These are phyloP conservation scores for Penicillium sp. DNA, from an alignment of 2,329 filamentous ascomycete species.

Conservation along the genomic window DNA sequence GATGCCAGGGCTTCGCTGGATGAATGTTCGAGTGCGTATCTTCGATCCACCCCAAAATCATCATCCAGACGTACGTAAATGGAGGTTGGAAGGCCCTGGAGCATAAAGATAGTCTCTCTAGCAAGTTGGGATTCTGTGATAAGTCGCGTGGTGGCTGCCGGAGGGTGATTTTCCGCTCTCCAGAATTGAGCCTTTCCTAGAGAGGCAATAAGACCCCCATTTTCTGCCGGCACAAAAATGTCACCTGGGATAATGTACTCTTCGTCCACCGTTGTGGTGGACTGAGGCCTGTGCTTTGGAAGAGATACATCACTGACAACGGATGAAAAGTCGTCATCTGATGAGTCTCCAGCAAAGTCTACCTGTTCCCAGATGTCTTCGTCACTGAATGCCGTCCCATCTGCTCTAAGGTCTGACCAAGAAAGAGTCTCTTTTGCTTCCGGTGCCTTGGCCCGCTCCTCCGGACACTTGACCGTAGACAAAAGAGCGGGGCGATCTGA, in stretches of 20 bases:
- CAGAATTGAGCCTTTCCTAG: slow-evolving; percentile 51
- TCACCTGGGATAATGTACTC: slow-evolving; percentile 36
- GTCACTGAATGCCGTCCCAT: slow-evolving; percentile 65
- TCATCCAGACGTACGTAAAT: slow-evolving; percentile 56
- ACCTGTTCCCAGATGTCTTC: slow-evolving; percentile 44
- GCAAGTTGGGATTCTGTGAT: slow-evolving; percentile 71
- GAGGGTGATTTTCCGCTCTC: slow-evolving; percentile 31
- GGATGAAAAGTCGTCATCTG: slow-evolving; percentile 39
- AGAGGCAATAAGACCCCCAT: slow-evolving; percentile 35
- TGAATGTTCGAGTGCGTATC: slow-evolving; percentile 36
- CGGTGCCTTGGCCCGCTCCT: slow-evolving; percentile 48
- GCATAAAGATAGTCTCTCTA: slow-evolving; percentile 80
- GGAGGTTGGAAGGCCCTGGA: slow-evolving; percentile 72
- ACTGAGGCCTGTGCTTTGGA: slow-evolving; percentile 27
- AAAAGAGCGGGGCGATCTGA: slow-evolving; percentile 76
- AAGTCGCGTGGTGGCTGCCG: slow-evolving; percentile 21
- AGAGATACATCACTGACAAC: slow-evolving; percentile 33
- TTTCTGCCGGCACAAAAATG: slow-evolving; percentile 31
- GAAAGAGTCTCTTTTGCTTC: slow-evolving; percentile 54
- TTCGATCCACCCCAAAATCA: slow-evolving; percentile 37
- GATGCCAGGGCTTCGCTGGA: slow-evolving; percentile 32
- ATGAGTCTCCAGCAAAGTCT: slow-evolving; percentile 39
- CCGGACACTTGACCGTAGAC: slow-evolving; percentile 63
- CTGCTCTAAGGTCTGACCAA: slow-evolving; percentile 75
- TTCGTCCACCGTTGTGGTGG: slow-evolving; percentile 26